Percentiles rank a stretch among this genome's conserved stretches.
Conservation (phyloP, 495 filamentous ascomycete species). For the Aspergillus sclerotiicarbonarius region DNA sequence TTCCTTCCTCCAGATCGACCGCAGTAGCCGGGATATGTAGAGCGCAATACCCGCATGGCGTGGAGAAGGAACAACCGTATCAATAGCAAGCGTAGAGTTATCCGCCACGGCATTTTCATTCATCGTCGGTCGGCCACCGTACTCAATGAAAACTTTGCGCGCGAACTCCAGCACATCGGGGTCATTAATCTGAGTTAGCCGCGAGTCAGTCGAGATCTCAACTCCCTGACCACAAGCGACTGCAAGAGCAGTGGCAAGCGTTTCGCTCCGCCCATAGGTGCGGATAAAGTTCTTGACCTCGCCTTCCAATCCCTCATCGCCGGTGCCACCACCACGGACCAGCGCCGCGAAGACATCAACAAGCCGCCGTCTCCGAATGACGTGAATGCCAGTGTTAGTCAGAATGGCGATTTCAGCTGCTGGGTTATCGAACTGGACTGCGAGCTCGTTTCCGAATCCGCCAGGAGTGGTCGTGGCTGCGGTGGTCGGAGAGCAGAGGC, state of each 20-base stretch:
- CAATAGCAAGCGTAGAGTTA: constrained; percentile 57
- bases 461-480: constrained; percentile 64
- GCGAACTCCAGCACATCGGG: constrained; percentile 78
- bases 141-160: constrained; percentile 82
- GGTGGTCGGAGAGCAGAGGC: constrained; percentile 67
- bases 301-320: constrained; percentile 75
- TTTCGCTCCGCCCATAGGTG: constrained; percentile 81
- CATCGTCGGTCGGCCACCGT: constrained; percentile 76
- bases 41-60: constrained; percentile 83
- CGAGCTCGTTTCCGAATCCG: constrained; percentile 93
- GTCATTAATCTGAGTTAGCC: constrained; percentile 70
- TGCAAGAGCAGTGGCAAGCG: constrained; percentile 83
- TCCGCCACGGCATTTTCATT: constrained; percentile 71
- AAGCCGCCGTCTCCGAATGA: constrained; percentile 76
- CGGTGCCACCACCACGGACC: constrained; percentile 65
- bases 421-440: constrained; percentile 84
- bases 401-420: constrained; percentile 83
- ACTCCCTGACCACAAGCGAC: constrained; percentile 93
- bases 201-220: constrained; percentile 68
- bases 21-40: constrained; percentile 80
- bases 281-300: constrained; percentile 79
- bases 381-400: constrained; percentile 83
- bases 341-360: constrained; percentile 90
- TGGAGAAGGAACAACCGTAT: constrained; percentile 81
- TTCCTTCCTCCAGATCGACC: constrained; percentile 77